phyloP scores from a whole-genome alignment of 2,329 filamentous ascomycete species.

The Alternaria viburni region DNA sequence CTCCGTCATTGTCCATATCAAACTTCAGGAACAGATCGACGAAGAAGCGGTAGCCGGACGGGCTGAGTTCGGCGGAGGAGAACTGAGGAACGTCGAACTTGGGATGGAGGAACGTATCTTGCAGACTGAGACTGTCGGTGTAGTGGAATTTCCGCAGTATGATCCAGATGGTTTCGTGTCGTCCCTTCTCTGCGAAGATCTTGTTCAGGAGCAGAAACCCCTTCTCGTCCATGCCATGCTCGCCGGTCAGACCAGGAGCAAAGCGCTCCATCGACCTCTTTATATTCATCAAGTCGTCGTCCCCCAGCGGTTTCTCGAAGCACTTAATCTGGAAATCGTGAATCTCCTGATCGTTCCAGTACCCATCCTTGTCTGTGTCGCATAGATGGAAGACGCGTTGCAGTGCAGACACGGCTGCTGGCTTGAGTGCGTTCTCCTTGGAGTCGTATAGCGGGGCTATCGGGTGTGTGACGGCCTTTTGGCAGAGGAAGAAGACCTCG shows the following conservation, averaged over 20 bases:
- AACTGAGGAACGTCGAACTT: constrained; percentile 94
- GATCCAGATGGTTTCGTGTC: constrained; percentile 98
- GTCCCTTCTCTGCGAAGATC: constrained; percentile 94
- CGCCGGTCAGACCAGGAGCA: constrained; percentile 65
- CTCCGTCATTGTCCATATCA: constrained; percentile 97
- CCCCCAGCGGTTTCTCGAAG: constrained; percentile 84
- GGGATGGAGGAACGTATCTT: constrained; percentile 88
- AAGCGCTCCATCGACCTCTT: constrained; percentile 81
- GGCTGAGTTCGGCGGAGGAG: constrained; percentile 91
- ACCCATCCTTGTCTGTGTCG: constrained; percentile 95
- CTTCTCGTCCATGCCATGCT: constrained; percentile 73
- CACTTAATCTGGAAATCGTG: constrained; percentile 88
- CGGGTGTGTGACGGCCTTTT: constrained; percentile 96
- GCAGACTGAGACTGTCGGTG: constrained; percentile 90
- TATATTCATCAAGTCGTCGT: constrained; percentile 87
- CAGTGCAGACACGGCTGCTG: constrained; percentile 83
- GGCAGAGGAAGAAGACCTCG: constrained; percentile 93
- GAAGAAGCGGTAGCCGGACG: constrained; percentile 94
- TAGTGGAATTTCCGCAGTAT: constrained; percentile 95
- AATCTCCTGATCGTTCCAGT: constrained; percentile 88
- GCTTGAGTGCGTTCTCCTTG: constrained; percentile 86
- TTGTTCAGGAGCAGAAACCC: constrained; percentile 93
- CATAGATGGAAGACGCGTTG: constrained; percentile 93
- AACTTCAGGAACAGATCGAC: constrained; percentile 94
- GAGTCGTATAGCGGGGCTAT: constrained; percentile 97